Conservation (phyloP, 768 basidiomycete genomes). For the Tricholoma terreum region DNA sequence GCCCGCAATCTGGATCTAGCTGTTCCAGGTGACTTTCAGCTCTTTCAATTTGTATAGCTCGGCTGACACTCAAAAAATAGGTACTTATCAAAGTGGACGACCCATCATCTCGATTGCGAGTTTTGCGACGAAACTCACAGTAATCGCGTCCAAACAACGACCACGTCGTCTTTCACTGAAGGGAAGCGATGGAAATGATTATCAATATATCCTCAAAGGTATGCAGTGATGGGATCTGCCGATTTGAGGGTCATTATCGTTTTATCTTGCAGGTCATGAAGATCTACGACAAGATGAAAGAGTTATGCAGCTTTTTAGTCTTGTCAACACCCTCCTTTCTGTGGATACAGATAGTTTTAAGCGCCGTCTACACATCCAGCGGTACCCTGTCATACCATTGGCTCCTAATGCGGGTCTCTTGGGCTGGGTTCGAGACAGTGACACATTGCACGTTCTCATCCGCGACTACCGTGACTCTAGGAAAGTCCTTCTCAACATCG, state of each 20-base stretch:
- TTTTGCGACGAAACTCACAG: constrained; percentile 86
- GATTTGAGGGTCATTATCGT: background rate
- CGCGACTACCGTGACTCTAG: constrained; percentile 94
- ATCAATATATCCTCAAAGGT: constrained; percentile 93
- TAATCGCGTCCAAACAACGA: constrained; percentile 96
- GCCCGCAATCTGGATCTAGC: constrained; percentile 90
- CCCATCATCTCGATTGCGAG: constrained; percentile 76
- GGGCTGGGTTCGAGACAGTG: constrained; percentile 95
- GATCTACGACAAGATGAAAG: constrained; percentile 98
- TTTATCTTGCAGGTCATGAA: constrained; percentile 74
- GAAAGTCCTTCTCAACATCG: constrained; percentile 95
- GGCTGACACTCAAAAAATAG: constrained; percentile 32
- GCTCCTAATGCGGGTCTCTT: constrained; percentile 93
- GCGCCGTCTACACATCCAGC: constrained; percentile 91
- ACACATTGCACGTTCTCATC: constrained; percentile 94
- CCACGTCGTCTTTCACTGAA: constrained; percentile 84
- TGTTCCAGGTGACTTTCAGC: constrained; percentile 70
- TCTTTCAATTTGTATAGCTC: background rate
- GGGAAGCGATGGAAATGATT: constrained; percentile 91
- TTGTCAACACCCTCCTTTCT: constrained; percentile 91
- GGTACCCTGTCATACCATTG: constrained; percentile 88
- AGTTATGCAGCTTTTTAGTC: constrained; percentile 98
- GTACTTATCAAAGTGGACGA: constrained; percentile 90
- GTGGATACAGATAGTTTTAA: constrained; percentile 96
- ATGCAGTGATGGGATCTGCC: background rate